Evolutionary conservation across 495 filamentous ascomycete species (phyloP), one percentile per base, ranked within the genome.

Genomic region (Penicillium roqueforti): DNA sequence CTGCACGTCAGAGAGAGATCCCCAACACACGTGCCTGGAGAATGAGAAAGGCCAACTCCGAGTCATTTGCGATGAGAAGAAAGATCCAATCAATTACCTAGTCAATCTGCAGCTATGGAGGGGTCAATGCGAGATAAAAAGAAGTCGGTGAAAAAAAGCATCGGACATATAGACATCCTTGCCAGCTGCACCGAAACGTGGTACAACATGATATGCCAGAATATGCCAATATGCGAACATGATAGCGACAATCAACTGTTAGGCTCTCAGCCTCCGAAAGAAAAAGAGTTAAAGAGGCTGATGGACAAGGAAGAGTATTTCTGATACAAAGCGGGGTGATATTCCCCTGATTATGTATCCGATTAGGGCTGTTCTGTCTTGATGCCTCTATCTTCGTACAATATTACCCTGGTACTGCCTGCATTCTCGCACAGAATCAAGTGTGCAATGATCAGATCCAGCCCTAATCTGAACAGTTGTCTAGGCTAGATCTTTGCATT

Each of bases 121-220:
- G 13, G 34, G 47, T 19, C 34, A 28, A 50, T 39, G 47, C 14
- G 46, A 48, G 22, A 19, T 11, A 9, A 39, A 34, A 32, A 47
- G 2, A 53, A 23, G 49, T 42, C 49, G 19, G 42, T 44, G 29
- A 36, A 14, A 22, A 26, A 28, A n/a, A n/a, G n/a, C n/a, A n/a
- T n/a, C n/a, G 8, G 2, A 28, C 8, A 31, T 11, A 31, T 3
- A 16, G 19, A 28, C 26, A 66, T 60, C 60, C 63, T 56, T 59
- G 62, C 40, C 39, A 40, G 52, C 53, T 61, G 63, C 60, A 66
- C 54, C 52, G 62, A 66, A 64, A 66, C 63, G 63, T 66, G 63
- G 58, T 61, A 66, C 63, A 61, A 50, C 47, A 48, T 66, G 62
- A 65, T 62, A 62, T 62, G 60, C 46, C 34, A 55, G 13, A 23